A percentile compares a stretch with the other conserved stretches of the same genome.
Evolutionary conservation across 75 land plant genomes (phyloP).

Genomic region (Pinus albicaulis): DNA sequence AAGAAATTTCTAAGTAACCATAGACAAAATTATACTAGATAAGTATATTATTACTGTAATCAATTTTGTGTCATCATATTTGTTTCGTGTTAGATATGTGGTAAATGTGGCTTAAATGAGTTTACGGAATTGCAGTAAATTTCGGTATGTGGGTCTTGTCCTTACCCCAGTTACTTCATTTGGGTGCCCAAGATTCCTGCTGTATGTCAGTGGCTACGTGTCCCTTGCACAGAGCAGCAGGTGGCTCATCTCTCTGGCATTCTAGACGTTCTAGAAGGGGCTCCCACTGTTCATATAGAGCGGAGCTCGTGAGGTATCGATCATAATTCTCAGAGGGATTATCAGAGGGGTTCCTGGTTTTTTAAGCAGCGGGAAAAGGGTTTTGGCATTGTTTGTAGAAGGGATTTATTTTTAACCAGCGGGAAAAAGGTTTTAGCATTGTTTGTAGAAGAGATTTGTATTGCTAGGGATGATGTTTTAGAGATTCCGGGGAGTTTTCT

Average conservation of each 20-base stretch:
- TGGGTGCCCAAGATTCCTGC: slow-evolving; percentile 7
- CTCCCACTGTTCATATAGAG: not conserved
- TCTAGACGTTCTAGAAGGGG: not conserved
- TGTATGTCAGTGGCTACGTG: not conserved
- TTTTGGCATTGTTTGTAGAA: too few species aligned
- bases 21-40: too few species aligned
- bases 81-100: not conserved
- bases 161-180: not conserved
- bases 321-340: not conserved
- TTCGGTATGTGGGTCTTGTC: not conserved
- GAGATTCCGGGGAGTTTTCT: too few species aligned
- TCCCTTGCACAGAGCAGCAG: not conserved
- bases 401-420: too few species aligned
- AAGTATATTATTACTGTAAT: too few species aligned
- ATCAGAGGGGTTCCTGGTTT: not conserved
- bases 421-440: too few species aligned
- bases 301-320: not conserved
- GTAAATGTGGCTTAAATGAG: slow-evolving; percentile 1
- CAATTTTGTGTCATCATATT: too few species aligned
- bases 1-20: too few species aligned
- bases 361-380: too few species aligned
- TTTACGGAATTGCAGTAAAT: slow-evolving; percentile 1
- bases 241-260: not conserved
- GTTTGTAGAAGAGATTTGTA: too few species aligned
- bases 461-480: too few species aligned